Evolutionary conservation across 2,329 filamentous ascomycete species (phyloP), one percentile per base, ranked within the genome.

Genomic region (Allantophomopsis lycopodina): DNA sequence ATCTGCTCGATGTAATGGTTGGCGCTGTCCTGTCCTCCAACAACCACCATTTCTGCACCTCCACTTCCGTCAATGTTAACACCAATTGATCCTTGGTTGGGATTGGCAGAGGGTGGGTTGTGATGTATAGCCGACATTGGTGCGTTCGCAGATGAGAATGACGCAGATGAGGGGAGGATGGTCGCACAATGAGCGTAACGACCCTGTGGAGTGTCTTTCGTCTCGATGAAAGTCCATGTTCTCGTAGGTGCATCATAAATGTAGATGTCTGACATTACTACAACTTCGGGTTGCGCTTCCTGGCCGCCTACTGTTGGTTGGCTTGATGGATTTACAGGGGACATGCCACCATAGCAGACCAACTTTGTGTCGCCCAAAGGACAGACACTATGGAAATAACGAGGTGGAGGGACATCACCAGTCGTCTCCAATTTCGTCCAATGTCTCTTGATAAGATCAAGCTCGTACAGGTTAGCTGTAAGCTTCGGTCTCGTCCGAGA

Each of bases 1-100:
- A 98, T 93, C 60, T 98, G 87, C 60, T 98, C 89, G 49, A 98
- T 98, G 55, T 98, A 98, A 58, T 94, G 88, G 58, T 98, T 98
- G n/a, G 82, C 81, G 40, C 84, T 91, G 55, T 98, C 91, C 59
- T 98, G 91, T 0, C 91, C 91, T 44, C 91, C 91, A 7, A 96
- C 88, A 12, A 98, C 81, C 5, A 98, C 75, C 89, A 98, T 95
- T 58, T 98, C 89, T 2, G 91, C 86, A 23, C 91, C 91, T 13
- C 91, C 91, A 15, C 77, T 76, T 1, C 91, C 89, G 58, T 98
- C 88, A 43, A 96, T 78, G 46, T 83, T 82, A 42, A 94, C 80
- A 2, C 89, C 89, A 42, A 95, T 79, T 3, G 82, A 76, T 13
- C 89, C 89, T 54, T 91, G 83, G 55, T 95, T 91, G 2, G 85